Conservation (phyloP, 108 stramenopile genomes). For the Cyclotella choctawhatcheeana region DNA sequence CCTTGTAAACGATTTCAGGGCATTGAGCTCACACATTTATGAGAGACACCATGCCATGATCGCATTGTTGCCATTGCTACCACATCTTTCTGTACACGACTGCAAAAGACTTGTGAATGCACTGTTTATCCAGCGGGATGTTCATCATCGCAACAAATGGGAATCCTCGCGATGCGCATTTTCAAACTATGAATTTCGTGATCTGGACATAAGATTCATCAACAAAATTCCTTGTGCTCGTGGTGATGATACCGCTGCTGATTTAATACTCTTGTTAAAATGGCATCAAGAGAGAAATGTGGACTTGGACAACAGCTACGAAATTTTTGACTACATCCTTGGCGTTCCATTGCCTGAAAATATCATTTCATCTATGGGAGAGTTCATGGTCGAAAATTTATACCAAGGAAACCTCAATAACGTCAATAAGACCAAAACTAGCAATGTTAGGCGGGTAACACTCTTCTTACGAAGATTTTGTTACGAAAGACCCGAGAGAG, state of each 20-base stretch:
- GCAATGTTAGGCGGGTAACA: neutral
- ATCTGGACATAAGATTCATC: no score
- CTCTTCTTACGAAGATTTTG: neutral
- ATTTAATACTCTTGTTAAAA: neutral
- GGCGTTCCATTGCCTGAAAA: constrained; percentile 4
- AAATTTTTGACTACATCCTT: neutral
- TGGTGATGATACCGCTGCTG: no score
- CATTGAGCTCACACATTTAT: neutral
- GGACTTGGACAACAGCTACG: no score
- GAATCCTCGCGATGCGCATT: neutral
- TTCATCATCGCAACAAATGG: neutral
- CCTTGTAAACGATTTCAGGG: neutral
- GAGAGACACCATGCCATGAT: neutral
- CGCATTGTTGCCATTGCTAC: neutral
- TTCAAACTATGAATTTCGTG: no score
- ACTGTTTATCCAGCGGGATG: neutral
- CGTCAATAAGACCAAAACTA: neutral
- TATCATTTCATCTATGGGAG: constrained; percentile 14
- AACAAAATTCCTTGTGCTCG: no score
- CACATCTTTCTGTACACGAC: neutral
- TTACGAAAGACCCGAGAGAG: constrained; percentile 12
- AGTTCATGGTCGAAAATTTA: constrained; percentile 16
- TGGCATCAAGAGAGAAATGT: no score
- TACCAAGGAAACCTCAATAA: constrained; percentile 12
- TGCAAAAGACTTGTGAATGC: neutral